Base-by-base conservation (phyloP, 129 eudicot genomes). In the Tagetes erecta region DNA sequence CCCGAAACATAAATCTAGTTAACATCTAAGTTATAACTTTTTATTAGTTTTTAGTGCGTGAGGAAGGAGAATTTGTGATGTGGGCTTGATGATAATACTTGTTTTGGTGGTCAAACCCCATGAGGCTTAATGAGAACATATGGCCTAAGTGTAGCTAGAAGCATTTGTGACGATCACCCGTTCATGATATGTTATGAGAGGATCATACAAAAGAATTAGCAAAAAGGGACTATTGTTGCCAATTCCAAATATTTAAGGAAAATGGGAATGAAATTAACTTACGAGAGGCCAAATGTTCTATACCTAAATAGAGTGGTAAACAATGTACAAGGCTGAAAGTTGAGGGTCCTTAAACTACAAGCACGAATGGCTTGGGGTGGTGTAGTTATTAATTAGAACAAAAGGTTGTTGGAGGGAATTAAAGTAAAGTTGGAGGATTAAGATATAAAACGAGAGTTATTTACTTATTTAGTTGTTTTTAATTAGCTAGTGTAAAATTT, bases 251-350 rank as follows among this genome's bases (percentile, higher is more conserved):
- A 49, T 37, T 69, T 12, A 2, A 49, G 35, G 53, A 46, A n/a
- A 20, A 14, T 67, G 27, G 13, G 62, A 51, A 70, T 27, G 33
- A 39, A 20, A 20, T 20, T 37, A 20, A 33, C 27, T 20, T 20
- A 20, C 27, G 27, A 20, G 27, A 0, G 6, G 38, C 13, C 63
- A 56, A 27, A 30, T 56, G 63, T 56, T 27, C 11, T 27, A 56
- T 7, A 57, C 37, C 37, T 12, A 36, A 64, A 5, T 64, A 64
- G 47, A 11, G 11, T 64, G 68, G 47, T 39, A 8, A 2, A 55
- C 34, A 9, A 27, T 56, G 45, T 71, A 38, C 63, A 58, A 1
- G 50, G 64, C 27, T 71, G 10, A 53, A 71, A 53, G 65, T 39
- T 55, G 49, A 55, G 49, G 42, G 2, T 6, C 5, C 65, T 31